These are phyloP conservation scores for Barnettozyma siamensis DNA, from an alignment of 805 yeast genomes.

Conservation along the genomic window DNA sequence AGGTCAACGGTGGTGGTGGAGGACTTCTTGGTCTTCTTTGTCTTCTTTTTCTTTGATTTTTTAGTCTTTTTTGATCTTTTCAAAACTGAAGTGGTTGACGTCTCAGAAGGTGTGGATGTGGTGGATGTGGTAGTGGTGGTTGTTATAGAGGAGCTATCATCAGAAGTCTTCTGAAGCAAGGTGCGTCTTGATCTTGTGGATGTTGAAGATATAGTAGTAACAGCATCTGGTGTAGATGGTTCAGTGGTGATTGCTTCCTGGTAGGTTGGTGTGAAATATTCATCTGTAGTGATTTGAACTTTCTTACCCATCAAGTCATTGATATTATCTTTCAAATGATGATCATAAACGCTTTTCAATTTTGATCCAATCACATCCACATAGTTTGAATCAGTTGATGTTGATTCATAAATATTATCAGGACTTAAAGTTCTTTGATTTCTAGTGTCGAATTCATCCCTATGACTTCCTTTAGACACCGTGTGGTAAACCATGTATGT, in stretches of 20 bases:
- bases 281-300: not conserved
- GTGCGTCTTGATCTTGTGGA: not conserved
- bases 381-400: constrained; percentile 1
- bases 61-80: constrained; percentile 7
- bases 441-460: constrained; percentile 24
- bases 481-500: constrained; percentile 15
- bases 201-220: too few species aligned
- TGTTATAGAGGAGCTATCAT: constrained; percentile 1
- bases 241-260: not conserved
- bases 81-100: not conserved
- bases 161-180: not conserved
- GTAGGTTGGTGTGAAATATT: not conserved
- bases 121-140: not conserved
- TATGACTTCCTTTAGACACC: constrained; percentile 7
- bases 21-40: constrained; percentile 6
- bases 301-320: not conserved
- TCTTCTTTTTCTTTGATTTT: constrained; percentile 9
- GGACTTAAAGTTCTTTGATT: constrained; percentile 12
- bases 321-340: constrained; percentile 2
- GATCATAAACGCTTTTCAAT: constrained; percentile 4
- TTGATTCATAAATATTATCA: not conserved
- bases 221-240: not conserved
- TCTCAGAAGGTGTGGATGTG: not conserved
- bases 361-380: constrained; percentile 4
- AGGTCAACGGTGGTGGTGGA: not conserved